Conservation (phyloP, 805 yeast genomes). For the Yarrowia sp. region DNA sequence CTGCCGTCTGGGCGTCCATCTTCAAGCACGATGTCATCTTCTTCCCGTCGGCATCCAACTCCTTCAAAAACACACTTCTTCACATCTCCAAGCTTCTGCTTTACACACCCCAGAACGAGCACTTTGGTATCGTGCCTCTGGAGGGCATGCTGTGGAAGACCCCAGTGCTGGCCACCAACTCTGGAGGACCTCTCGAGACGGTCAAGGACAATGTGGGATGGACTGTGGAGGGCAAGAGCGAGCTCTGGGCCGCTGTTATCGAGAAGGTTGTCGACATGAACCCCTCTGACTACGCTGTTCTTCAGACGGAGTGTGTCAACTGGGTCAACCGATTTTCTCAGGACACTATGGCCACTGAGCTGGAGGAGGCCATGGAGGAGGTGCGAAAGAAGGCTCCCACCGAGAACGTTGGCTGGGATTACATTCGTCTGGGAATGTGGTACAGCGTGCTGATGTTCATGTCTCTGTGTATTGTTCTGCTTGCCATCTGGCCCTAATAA, state of each 20-base stretch:
- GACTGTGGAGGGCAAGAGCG: constrained; percentile 35
- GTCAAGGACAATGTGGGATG: constrained; percentile 47
- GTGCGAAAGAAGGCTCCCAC: constrained; percentile 3
- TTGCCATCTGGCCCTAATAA: background rate
- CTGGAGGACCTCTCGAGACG: constrained; percentile 93
- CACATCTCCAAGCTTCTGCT: constrained; percentile 57
- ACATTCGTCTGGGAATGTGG: background rate
- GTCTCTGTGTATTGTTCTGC: background rate
- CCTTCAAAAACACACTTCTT: constrained; percentile 62
- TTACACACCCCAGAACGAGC: constrained; percentile 90
- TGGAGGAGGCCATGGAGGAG: constrained; percentile 32
- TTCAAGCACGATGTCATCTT: constrained; percentile 55
- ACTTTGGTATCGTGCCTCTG: constrained; percentile 96
- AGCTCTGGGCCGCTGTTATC: constrained; percentile 41
- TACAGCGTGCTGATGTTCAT: background rate
- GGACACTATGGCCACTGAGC: constrained; percentile 36
- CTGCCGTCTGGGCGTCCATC: background rate
- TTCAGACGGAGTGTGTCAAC: constrained; percentile 38
- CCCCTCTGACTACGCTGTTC: constrained; percentile 32
- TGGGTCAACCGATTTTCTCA: constrained; percentile 36
- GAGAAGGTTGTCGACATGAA: constrained; percentile 33
- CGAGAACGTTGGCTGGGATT: background rate
- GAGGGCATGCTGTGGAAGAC: constrained; percentile 86
- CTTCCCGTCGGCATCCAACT: constrained; percentile 73
- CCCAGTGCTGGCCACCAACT: constrained; percentile 80